Evolutionary conservation across 805 yeast species (phyloP).

Genomic region (Candida gorgasii): DNA sequence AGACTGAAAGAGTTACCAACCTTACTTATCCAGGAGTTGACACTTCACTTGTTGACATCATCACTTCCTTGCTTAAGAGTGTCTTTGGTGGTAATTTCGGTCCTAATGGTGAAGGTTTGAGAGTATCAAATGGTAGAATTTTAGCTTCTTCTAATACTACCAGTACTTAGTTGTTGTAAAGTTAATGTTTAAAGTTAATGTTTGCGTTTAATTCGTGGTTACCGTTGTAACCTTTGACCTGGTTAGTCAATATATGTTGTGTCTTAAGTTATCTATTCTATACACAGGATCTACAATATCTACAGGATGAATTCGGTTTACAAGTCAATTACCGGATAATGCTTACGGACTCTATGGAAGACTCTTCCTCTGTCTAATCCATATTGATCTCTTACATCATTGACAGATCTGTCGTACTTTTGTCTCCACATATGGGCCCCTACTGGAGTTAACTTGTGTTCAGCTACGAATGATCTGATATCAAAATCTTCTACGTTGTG

Average conservation of each 20-base stretch:
- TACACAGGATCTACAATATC: no score
- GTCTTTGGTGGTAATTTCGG: constrained; percentile 9
- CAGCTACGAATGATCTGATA: constrained; percentile 64
- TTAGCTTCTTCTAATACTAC: not conserved
- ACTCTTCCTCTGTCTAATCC: constrained; percentile 77
- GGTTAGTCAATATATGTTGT: no score
- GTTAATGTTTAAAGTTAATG: no score
- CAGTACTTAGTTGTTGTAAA: no score
- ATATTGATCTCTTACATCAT: constrained; percentile 64
- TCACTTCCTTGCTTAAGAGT: not conserved
- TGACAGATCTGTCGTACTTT: constrained; percentile 74
- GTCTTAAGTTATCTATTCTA: not conserved
- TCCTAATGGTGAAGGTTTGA: constrained; percentile 13
- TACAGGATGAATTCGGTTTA: no score
- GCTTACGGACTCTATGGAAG: constrained; percentile 60
- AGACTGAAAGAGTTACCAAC: constrained; percentile 50
- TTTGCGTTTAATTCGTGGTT: no score
- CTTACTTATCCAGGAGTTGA: constrained; percentile 42
- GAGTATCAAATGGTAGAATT: not conserved
- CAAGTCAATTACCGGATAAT: constrained; percentile 24
- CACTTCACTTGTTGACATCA: not conserved
- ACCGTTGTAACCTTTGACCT: no score
- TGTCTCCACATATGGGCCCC: constrained; percentile 95
- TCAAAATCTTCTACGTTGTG: constrained; percentile 46
- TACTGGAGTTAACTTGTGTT: constrained; percentile 63